Base-by-base conservation (phyloP, 495 filamentous ascomycete genomes). In the Xanthoparmelia taractica region DNA sequence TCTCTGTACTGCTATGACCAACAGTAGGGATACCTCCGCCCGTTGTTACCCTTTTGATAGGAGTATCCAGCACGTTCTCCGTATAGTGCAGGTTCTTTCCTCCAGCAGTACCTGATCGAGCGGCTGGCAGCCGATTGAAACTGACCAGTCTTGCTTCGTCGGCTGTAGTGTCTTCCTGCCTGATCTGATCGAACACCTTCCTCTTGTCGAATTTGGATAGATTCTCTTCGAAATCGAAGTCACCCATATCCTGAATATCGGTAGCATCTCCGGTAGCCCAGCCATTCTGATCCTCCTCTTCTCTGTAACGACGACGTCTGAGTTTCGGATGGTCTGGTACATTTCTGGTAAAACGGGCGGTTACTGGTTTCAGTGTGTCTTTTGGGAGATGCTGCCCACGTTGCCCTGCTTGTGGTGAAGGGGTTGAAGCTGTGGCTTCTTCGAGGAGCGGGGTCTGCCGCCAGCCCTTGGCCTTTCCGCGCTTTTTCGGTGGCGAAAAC, bases 181-280 rank as follows among this genome's bases (percentile, higher is more conserved):
- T 80, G 68, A 97, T 90, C 71, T 96, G 83, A 59, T 89, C 87
- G 71, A 97, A 97, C 13, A 97, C 82, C 11, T 83, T 82, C 27
- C 86, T 82, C 77, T 98, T 98, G 73, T 98, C 92, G 66, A 98
- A 98, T 67, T 94, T 94, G 23, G 89, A 90, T 17, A 96, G 78
- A 65, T 90, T 90, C 29, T 83, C 86, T 66, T 87, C 83, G 67
- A 97, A 97, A 74, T 97, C 92, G 65, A 97, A 97, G 64, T 97
- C 93, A 2, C 87, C 89, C 75, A 90, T 80, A 69, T 93, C 93
- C 74, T 96, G 93, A n/a, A 96, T 91, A 73, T 98, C 94, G 3
- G 91, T 96, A 31, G 91, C 91, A 73, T 97, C 92, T 72, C 96
- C 94, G 0, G 93, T 97, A 45, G 91, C 92, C 94, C 94, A 98